Evolutionary conservation across 2,329 filamentous ascomycete species (phyloP).

Genomic region (Penicillium brevicompactum): DNA sequence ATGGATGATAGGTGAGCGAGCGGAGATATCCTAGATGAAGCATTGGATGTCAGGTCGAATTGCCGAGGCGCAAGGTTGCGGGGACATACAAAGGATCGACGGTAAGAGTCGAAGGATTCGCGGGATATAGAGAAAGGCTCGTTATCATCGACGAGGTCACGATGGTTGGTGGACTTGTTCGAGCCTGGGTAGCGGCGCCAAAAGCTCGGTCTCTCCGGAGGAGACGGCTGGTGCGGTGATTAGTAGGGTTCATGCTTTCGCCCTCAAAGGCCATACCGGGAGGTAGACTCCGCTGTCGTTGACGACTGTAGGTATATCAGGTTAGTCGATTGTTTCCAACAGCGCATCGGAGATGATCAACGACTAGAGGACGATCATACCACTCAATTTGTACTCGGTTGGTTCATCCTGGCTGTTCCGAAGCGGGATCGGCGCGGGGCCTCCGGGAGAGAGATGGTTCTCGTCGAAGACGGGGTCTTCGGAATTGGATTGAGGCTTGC

Average conservation of each 20-base stretch:
- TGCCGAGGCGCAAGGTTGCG: background rate
- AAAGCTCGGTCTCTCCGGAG: constrained; percentile 78
- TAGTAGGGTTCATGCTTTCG: background rate
- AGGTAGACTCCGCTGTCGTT: constrained; percentile 95
- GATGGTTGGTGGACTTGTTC: constrained; percentile 58
- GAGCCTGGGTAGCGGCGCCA: constrained; percentile 63
- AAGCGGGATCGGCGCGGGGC: constrained; percentile 56
- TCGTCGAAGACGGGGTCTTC: constrained; percentile 54
- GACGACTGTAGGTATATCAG: constrained; percentile 66
- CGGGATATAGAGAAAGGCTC: constrained; percentile 94
- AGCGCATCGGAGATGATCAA: background rate
- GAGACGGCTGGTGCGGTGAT: constrained; percentile 68
- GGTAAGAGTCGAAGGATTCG: constrained; percentile 96
- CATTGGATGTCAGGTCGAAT: constrained; percentile 9
- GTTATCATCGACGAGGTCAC: constrained; percentile 73
- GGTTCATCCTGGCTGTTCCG: constrained; percentile 65
- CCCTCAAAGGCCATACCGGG: constrained; percentile 62
- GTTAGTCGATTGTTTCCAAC: constrained; percentile 21
- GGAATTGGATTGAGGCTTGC: constrained; percentile 54
- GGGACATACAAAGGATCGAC: constrained; percentile 82
- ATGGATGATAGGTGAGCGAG: constrained; percentile 72
- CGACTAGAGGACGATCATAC: constrained; percentile 50
- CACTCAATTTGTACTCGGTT: constrained; percentile 78
- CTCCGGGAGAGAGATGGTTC: constrained; percentile 51
- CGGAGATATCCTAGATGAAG: constrained; percentile 76